Conservation (phyloP, 2,329 filamentous ascomycete genomes). For the Penicillium polonicum region DNA sequence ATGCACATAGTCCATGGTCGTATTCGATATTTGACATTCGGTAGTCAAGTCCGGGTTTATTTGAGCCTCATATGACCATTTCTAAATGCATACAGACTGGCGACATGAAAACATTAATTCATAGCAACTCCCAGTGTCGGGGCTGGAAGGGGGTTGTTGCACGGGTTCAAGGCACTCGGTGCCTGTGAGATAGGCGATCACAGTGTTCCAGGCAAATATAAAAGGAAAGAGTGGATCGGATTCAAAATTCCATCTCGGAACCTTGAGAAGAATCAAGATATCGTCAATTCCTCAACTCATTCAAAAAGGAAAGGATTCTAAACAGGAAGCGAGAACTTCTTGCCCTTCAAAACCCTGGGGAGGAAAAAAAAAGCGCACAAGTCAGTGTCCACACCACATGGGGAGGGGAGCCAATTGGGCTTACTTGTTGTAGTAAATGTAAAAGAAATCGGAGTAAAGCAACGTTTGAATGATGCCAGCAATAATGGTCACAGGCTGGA, state of each 20-base stretch:
- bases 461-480: constrained; percentile 92
- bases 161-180: background rate
- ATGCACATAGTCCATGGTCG: background rate
- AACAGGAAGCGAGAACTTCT: constrained; percentile 83
- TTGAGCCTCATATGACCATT: background rate
- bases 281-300: background rate
- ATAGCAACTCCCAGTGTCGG: background rate
- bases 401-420: constrained; percentile 27
- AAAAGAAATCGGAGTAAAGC: constrained; percentile 98
- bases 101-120: constrained; percentile 6
- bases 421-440: constrained; percentile 96
- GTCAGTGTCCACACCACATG: background rate
- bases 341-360: constrained; percentile 69
- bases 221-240: background rate
- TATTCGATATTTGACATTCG: background rate
- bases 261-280: background rate
- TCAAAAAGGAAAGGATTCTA: constrained; percentile 43
- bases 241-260: background rate
- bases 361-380: background rate
- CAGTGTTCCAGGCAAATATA: background rate
- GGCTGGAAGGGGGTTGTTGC: background rate
- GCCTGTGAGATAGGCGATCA: background rate
- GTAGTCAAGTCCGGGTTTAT: background rate
- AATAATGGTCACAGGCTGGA: constrained; percentile 82
- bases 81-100: constrained; percentile 1